Base-by-base conservation (phyloP, 1,284 basidiomycete genomes). In the Leccinum pachyderme region DNA sequence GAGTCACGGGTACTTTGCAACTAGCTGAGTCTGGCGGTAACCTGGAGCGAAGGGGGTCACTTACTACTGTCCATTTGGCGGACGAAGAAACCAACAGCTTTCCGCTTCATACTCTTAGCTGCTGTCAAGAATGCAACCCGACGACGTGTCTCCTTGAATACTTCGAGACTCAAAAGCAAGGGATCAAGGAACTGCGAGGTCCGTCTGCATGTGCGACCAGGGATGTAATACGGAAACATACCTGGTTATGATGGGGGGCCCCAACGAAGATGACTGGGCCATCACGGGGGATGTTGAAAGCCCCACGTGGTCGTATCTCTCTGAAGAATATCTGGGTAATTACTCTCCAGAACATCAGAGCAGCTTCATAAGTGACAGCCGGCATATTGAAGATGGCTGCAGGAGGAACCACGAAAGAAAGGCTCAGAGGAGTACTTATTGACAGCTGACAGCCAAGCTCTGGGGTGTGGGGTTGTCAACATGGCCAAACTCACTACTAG, bases 321-420 rank as follows among this genome's bases (percentile, higher is more conserved):
- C 97, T 81, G 79, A 99, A 99, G 81, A 99, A 99, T 64, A 99
- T 88, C 73, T 93, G 93, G 65, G 92, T 93, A 59, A 99, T 83
- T 24, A 86, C 78, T 56, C 88, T 78, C 91, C 91, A 91, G 73
- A 92, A 89, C 39, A 87, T 66, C 69, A 93, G 80, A 18, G 81
- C 81, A 46, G 77, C 75, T 64, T 90, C 84, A 66, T 91, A 91
- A 57, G 73, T 61, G 49, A 65, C 54, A 29, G 48, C 25, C 33
- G 67, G 63, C 68, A 68, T 71, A 31, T 58, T 51, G 47, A 13
- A 33, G 24, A 37, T 35, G 29, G 41, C 51, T n/a, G 54, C 25
- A 25, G 39, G 22, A 57, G 29, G 37, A 18, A 49, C 61, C 64
- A 70, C 70, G 47, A 49, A 62, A 63, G 18, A 29, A 35, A 46